Evolutionary conservation across 2,329 filamentous ascomycete genomes (phyloP).

Genomic region (Colletotrichum magnum): DNA sequence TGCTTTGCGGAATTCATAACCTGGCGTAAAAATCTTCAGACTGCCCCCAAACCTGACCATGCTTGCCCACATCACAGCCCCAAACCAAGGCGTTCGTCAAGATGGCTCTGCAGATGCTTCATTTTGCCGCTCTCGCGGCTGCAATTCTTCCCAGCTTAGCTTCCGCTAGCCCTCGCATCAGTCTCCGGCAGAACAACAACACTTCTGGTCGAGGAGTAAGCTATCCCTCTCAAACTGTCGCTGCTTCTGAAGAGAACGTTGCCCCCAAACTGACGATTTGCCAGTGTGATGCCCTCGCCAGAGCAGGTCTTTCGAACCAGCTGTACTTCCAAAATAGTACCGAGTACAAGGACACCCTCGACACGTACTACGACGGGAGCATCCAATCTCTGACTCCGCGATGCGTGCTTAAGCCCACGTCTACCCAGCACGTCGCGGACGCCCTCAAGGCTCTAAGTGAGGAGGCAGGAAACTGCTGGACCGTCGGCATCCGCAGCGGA

Average conservation of each 20-base stretch:
- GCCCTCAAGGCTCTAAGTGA: conserved; percentile 17
- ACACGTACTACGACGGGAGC: conserved; percentile 21
- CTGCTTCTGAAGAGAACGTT: too few relatives aligned
- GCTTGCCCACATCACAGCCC: neutral
- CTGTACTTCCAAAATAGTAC: conserved; percentile 17
- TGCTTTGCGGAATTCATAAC: neutral
- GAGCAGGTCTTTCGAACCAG: conserved; percentile 19
- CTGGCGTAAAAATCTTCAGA: neutral
- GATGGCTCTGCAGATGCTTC: neutral
- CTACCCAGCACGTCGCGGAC: conserved; percentile 9
- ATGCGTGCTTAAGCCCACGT: conserved; percentile 31
- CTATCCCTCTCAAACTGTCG: neutral
- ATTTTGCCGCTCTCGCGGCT: neutral
- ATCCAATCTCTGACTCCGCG: conserved; percentile 21
- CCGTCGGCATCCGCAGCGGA: conserved; percentile 57
- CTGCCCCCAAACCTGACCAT: neutral
- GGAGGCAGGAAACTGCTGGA: conserved; percentile 41
- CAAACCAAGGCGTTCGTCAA: neutral
- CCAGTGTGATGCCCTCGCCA: conserved; percentile 9
- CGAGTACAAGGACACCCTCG: conserved; percentile 19
- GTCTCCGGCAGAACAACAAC: neutral
- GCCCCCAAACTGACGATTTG: neutral
- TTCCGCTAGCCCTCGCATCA: conserved; percentile 1
- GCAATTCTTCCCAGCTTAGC: neutral
- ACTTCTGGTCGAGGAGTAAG: conserved; percentile 9